Evolutionary conservation across 495 filamentous ascomycete genomes (phyloP).

Genomic region (Tirmania nivea): DNA sequence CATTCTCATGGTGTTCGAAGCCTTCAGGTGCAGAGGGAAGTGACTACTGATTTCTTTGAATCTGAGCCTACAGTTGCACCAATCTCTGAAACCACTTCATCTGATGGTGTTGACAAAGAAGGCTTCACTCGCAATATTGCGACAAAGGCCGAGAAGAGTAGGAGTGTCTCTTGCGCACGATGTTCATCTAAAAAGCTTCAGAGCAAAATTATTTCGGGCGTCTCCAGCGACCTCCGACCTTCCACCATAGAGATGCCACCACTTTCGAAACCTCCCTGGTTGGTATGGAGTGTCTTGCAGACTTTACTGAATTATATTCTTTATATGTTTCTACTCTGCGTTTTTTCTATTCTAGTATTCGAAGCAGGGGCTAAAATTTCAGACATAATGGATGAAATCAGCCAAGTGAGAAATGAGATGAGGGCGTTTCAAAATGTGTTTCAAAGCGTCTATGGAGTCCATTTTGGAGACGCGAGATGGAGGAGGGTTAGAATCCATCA

Average conservation of each 20-base stretch:
- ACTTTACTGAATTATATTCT: not conserved
- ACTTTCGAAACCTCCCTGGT: not conserved
- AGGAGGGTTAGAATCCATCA: not conserved
- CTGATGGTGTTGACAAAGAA: no score
- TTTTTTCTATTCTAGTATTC: not conserved
- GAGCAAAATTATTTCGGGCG: not conserved
- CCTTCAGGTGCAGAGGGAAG: no score
- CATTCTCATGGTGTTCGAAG: no score
- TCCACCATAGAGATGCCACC: not conserved
- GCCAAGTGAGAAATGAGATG: not conserved
- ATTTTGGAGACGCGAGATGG: not conserved
- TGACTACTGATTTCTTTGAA: no score
- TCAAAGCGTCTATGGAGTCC: not conserved
- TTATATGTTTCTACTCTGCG: not conserved
- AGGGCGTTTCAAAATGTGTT: not conserved
- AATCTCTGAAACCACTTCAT: no score
- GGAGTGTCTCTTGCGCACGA: no score
- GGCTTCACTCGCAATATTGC: no score
- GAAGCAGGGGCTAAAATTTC: not conserved
- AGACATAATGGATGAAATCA: not conserved
- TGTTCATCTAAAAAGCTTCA: no score
- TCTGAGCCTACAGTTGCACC: no score
- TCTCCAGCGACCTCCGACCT: not conserved
- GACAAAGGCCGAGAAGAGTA: no score
- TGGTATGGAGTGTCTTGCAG: not conserved